Conservation (phyloP, 306 rosid species). For the Ziziphus jujuba region DNA sequence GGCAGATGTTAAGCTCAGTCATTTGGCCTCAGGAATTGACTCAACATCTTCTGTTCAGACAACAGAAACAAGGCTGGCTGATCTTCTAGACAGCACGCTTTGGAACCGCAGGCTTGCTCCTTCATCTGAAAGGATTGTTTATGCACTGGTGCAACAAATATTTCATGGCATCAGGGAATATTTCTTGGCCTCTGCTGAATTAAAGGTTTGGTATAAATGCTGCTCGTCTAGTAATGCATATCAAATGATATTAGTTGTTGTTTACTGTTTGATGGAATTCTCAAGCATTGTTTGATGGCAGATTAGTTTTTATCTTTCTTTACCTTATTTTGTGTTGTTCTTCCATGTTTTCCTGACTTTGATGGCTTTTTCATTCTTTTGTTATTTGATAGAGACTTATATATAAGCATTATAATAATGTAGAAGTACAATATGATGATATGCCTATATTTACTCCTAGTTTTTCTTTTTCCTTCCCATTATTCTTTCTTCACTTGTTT, state of each 20-base stretch:
- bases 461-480: slow-evolving; percentile 1
- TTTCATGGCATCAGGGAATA: slow-evolving; percentile 95
- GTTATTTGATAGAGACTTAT: background rate
- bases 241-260: background rate
- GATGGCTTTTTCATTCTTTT: background rate
- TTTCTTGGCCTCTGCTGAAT: slow-evolving; percentile 92
- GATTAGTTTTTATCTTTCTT: too few species aligned
- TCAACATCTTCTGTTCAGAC: slow-evolving; percentile 57
- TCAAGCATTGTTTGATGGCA: too few species aligned
- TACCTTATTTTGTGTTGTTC: background rate
- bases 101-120: slow-evolving; percentile 98
- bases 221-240: slow-evolving; percentile 12
- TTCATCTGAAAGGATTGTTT: slow-evolving; percentile 95
- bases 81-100: slow-evolving; percentile 95
- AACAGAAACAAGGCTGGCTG: slow-evolving; percentile 90
- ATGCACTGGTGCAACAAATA: slow-evolving; percentile 95
- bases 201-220: slow-evolving; percentile 67
- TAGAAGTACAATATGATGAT: background rate
- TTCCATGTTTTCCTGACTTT: background rate
- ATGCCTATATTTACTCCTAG: too few species aligned
- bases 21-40: slow-evolving; percentile 78
- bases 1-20: slow-evolving; percentile 91
- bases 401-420: background rate
- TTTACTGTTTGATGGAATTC: too few species aligned
- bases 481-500: slow-evolving; percentile 17